Evolutionary conservation across 352 stramenopile species (phyloP).

Genomic region (Pythium periplocum): DNA sequence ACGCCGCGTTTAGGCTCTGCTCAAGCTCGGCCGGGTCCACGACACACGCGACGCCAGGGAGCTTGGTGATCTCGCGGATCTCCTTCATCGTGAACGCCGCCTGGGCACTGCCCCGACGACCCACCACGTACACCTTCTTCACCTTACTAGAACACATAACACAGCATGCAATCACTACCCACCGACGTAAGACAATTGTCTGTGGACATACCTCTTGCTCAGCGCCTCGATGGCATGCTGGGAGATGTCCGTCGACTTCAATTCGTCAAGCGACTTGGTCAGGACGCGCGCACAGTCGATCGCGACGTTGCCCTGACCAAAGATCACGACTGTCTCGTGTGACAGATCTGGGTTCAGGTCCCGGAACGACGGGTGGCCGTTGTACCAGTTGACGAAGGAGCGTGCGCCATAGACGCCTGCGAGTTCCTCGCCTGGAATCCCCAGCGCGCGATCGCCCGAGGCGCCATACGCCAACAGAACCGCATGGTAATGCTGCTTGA

Average conservation of each 20-base stretch:
- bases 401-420: slow-evolving; percentile 80
- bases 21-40: slow-evolving; percentile 88
- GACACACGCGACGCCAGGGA: slow-evolving; percentile 74
- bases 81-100: slow-evolving; percentile 98
- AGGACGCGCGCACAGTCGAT: slow-evolving; percentile 96
- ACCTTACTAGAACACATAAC: slow-evolving; percentile 32
- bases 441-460: slow-evolving; percentile 83
- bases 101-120: slow-evolving; percentile 93
- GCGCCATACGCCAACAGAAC: slow-evolving; percentile 96
- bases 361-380: slow-evolving; percentile 94
- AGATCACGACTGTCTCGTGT: slow-evolving; percentile 87
- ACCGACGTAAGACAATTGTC: no score
- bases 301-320: slow-evolving; percentile 97
- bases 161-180: background rate
- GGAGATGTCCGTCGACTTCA: slow-evolving; percentile 92
- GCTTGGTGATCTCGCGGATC: slow-evolving; percentile 85
- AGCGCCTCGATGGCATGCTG: slow-evolving; percentile 86
- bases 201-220: slow-evolving; percentile 29
- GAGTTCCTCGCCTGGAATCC: slow-evolving; percentile 81
- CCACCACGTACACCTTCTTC: slow-evolving; percentile 89
- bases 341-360: slow-evolving; percentile 69
- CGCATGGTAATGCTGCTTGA: slow-evolving; percentile 90
- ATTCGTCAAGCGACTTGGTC: slow-evolving; percentile 85
- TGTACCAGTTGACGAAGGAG: slow-evolving; percentile 99
- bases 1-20: slow-evolving; percentile 78